These are phyloP conservation scores for Penicillium palitans DNA, from an alignment of 2,329 filamentous ascomycete species.

Conservation along the genomic window DNA sequence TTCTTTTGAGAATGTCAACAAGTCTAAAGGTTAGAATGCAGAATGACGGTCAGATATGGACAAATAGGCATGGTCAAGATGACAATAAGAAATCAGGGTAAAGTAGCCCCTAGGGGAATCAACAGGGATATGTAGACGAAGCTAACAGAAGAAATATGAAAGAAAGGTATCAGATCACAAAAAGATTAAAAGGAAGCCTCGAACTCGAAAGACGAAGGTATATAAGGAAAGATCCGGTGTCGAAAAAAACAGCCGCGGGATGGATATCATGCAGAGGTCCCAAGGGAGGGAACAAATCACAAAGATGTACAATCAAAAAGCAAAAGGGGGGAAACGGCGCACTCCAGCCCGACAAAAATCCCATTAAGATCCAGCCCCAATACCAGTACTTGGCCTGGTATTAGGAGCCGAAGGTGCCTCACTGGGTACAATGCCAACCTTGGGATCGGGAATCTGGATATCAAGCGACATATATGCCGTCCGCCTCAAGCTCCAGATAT, in stretches of 20 bases:
- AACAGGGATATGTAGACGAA: constrained; percentile 7
- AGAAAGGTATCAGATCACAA: constrained; percentile 13
- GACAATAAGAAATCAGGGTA: constrained; percentile 5
- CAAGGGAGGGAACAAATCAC: constrained; percentile 21
- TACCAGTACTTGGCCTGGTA: constrained; percentile 39
- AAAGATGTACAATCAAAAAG: constrained; percentile 20
- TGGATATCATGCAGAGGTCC: constrained; percentile 31
- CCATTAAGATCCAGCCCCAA: constrained; percentile 20
- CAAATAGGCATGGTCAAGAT: constrained; percentile 1
- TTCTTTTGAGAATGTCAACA: neutral
- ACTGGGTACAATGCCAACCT: constrained; percentile 47
- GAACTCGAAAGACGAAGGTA: constrained; percentile 7
- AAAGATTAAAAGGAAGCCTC: constrained; percentile 20
- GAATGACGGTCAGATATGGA: neutral
- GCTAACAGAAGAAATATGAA: constrained; percentile 10
- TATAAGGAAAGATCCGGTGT: constrained; percentile 3
- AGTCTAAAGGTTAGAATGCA: neutral
- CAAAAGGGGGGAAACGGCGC: neutral
- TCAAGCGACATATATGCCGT: constrained; percentile 78
- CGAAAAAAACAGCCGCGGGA: constrained; percentile 15
- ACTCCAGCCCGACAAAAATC: neutral
- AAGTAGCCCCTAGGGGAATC: neutral
- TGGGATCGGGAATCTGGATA: constrained; percentile 54
- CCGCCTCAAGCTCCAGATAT: constrained; percentile 73
- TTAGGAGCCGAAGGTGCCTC: constrained; percentile 38